A percentile compares a stretch with the other conserved stretches of the same genome.
Evolutionary conservation across 176 grass and related monocot species (phyloP).

Genomic region (Juncus effusus): DNA sequence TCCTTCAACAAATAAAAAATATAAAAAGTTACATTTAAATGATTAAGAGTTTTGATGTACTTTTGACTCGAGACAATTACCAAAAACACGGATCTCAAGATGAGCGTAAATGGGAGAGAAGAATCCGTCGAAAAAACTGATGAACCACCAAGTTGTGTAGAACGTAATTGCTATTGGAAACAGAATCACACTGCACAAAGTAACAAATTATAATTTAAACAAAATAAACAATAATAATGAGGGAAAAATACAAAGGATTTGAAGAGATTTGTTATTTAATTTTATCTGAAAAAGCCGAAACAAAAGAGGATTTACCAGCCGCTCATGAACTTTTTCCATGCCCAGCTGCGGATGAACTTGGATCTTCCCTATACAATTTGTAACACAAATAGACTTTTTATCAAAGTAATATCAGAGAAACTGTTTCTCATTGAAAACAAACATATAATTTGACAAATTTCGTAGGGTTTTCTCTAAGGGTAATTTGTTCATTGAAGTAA

Average conservation of each 20-base stretch:
- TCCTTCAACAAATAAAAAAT: conserved; percentile 23
- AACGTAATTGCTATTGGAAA: conserved; percentile 75
- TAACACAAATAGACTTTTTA: neutral
- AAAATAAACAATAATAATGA: neutral
- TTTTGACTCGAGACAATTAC: conserved; percentile 28
- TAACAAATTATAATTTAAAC: neutral
- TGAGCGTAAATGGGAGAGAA: conserved; percentile 79
- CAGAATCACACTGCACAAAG: conserved; percentile 55
- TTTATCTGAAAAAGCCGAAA: neutral
- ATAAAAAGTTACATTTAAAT: neutral
- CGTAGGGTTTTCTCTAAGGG: no score
- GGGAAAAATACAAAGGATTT: neutral
- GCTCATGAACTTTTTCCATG: conserved; percentile 71
- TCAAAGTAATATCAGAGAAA: neutral
- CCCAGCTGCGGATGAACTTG: conserved; percentile 58
- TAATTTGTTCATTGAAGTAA: no score
- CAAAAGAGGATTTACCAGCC: conserved; percentile 41
- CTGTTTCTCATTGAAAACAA: no score
- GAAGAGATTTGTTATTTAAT: neutral
- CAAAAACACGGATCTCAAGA: conserved; percentile 58
- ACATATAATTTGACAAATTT: no score
- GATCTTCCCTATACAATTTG: conserved; percentile 39
- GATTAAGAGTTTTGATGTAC: neutral
- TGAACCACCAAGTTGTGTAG: conserved; percentile 78
- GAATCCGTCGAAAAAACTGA: conserved; percentile 71